Base-by-base conservation (phyloP, 169 alveolate species). In the Eimeria praecox region DNA sequence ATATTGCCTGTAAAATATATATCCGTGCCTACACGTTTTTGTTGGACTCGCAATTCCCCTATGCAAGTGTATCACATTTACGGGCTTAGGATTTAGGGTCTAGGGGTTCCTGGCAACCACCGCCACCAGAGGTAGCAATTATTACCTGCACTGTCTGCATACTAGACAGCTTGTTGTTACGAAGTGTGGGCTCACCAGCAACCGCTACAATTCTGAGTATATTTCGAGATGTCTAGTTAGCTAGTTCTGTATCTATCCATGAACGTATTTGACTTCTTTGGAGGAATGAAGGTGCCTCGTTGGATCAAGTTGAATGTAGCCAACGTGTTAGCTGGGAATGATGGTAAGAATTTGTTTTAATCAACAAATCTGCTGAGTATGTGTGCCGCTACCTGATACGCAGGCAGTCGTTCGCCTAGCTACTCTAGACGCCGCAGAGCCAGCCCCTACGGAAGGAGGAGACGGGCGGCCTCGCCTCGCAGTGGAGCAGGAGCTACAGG, bases 321-420 rank as follows among this genome's bases (percentile, higher is more conserved):
- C 77, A 24, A 3, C 77, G 22, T 33, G 80, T 46, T 69, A 69
- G 80, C 6, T 69, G 49, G n/a, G n/a, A 69, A 12, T 35, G 49
- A 22, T 30, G 49, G 80, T 46, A 14, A 69, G 46, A 33, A n/a
- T 16, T 33, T 69, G 49, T 12, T 46, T 69, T 4, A 14, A 33
- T 8, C 3, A 9, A 0, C 18, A 69, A 6, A 44, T 69, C 35
- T 22, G 12, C n/a, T 33, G 35, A 9, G 44, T 16, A 5, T 6
- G 33, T 46, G 56, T n/a, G 73, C 90, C 33, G 46, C 46, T 49
- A 27, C 22, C n/a, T 33, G 49, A 82, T 82, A 73, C 22, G 4
- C 92, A 86, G 92, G 78, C 92, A 59, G 92, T 49, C 80, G 92
- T 52, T 54, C 92, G 56, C 66, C 92, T 27, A 12, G 54, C n/a